Evolutionary conservation across 139 green algal genomes (phyloP).

Genomic region (Chloropicon primus): DNA sequence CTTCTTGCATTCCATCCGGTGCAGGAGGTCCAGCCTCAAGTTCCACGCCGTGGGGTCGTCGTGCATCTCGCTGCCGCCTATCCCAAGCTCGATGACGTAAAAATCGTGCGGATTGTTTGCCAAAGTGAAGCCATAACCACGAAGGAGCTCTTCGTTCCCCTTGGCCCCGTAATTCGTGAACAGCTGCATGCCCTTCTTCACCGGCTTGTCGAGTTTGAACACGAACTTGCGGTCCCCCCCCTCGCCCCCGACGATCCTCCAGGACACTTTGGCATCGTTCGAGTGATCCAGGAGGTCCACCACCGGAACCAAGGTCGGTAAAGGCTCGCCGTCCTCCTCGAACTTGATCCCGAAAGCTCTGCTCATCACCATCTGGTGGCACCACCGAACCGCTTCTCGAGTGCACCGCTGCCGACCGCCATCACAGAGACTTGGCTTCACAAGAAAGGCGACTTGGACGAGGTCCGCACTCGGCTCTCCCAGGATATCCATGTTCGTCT

Average conservation of each 20-base stretch:
- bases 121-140: constrained; percentile 3
- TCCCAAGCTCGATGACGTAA: constrained; percentile 1
- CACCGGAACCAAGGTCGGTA: background rate
- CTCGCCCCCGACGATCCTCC: background rate
- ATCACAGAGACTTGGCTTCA: background rate
- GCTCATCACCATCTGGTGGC: background rate
- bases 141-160: constrained; percentile 5
- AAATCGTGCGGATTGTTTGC: background rate
- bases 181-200: background rate
- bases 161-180: constrained; percentile 6
- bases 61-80: background rate
- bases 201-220: background rate
- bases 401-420: too few species aligned
- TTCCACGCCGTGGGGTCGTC: background rate
- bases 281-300: background rate
- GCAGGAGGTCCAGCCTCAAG: background rate
- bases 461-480: background rate
- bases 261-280: background rate
- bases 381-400: background rate
- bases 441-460: background rate
- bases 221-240: background rate
- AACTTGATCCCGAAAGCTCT: background rate
- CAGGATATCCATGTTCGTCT: background rate
- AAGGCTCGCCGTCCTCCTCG: background rate
- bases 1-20: background rate